A percentile compares a stretch with the other conserved stretches of the same genome.
These are phyloP conservation scores for Hypoxylon lienhwacheense DNA, from an alignment of 495 filamentous ascomycete species.

Conservation along the genomic window DNA sequence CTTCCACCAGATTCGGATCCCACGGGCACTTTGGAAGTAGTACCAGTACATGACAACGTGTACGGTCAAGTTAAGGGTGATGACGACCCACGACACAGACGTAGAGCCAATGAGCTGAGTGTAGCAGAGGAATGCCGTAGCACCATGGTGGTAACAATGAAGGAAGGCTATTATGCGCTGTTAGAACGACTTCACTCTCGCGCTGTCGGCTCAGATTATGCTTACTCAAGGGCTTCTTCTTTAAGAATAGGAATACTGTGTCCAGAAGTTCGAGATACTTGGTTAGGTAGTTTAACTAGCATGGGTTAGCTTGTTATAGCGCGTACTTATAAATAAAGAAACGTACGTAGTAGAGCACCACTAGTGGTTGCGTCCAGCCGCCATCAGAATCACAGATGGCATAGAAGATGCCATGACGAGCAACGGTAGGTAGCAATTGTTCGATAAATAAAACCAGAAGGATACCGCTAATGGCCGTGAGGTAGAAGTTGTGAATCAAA, in stretches of 20 bases:
- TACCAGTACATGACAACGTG: conserved; percentile 78
- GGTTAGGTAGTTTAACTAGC: conserved; percentile 78
- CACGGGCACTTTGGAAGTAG: conserved; percentile 84
- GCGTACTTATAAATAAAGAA: background rate
- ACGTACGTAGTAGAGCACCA: conserved; percentile 79
- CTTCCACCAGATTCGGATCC: conserved; percentile 87
- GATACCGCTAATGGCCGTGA: conserved; percentile 68
- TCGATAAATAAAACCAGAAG: conserved; percentile 73
- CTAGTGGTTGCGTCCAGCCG: conserved; percentile 77
- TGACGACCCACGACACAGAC: conserved; percentile 77
- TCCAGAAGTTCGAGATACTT: conserved; percentile 82
- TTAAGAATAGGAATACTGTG: conserved; percentile 79
- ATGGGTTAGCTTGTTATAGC: conserved; percentile 38
- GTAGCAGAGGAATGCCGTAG: conserved; percentile 83
- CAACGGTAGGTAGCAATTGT: conserved; percentile 69
- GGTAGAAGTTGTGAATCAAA: conserved; percentile 78
- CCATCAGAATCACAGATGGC: conserved; percentile 69
- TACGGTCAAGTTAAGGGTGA: conserved; percentile 75
- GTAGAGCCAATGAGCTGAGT: conserved; percentile 78
- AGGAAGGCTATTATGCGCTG: conserved; percentile 65
- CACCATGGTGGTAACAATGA: conserved; percentile 84
- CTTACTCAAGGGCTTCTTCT: conserved; percentile 85
- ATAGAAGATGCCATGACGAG: conserved; percentile 68
- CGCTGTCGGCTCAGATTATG: background rate
- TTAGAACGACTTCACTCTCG: background rate